Base-by-base conservation (phyloP, 345 rosid genomes). In the Rhizophora mangle region DNA sequence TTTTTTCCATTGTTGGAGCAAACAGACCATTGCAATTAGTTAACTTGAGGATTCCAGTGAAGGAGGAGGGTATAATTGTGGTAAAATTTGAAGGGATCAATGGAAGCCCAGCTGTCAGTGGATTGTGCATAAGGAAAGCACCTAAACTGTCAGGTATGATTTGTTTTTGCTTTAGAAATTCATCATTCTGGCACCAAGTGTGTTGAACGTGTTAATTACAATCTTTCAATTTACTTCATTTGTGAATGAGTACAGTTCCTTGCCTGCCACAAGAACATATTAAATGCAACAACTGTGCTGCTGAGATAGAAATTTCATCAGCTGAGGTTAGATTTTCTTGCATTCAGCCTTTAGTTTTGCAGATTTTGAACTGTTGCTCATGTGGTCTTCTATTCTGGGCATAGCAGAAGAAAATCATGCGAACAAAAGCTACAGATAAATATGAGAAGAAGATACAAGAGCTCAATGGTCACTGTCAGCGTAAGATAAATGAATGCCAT, bases 391-490 rank as follows among this genome's bases (percentile, higher is more conserved):
- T 58, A 49, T 74, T 73, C 64, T 72, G 64, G 30, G 72, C 43
- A 22, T 67, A 68, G 82, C 87, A 94, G 99, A 92, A 86, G 86
- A 88, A 84, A 75, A 77, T 87, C 74, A 69, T 92, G 83, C 82
- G 92, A 72, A 75, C 81, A 31, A 95, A 88, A 84, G 84, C 88
- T 75, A 82, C 87, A 54, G 86, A 87, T 20, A 87, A 88, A 73
- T 92, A 90, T 72, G 98, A 95, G 84, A 92, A 80, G 78, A 87
- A 82, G 81, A 95, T 95, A 72, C 78, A 85, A 72, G 93, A 92
- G 74, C 98, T 95, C 72, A 79, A 82, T 51, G 39, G 71, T 66
- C 85, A 76, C 70, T 90, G 85, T 67, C 89, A 87, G 72, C 91
- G 64, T 39, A 92, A 92, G 87, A 70, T 92, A 51, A 83, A 90